Base-by-base conservation (phyloP, 495 filamentous ascomycete species). In the Talaromyces nanjingensis region DNA sequence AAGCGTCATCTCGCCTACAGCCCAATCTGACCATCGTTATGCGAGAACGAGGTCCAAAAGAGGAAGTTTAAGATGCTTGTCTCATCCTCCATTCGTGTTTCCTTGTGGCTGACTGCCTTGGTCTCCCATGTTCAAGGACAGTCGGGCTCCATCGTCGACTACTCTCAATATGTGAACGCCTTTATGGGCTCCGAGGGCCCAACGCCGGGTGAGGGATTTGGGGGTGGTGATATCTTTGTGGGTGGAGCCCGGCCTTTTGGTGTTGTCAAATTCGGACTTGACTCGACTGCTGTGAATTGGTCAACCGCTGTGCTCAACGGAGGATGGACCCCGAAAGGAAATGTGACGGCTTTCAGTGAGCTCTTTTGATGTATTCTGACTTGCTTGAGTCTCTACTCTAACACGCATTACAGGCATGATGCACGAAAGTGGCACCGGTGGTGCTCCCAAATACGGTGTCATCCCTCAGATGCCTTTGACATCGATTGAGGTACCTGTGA, bases 371-470 rank as follows among this genome's bases (percentile, higher is more conserved):
- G 37, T 16, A 4, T 16, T 42, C 37, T 42, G 37, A 42, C 37
- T 0, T 42, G 14, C 14, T 42, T 0, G 14, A 16, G 37, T 42
- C 37, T n/a, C 2, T 16, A 5, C 12, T 16, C 37, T 42, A 6
- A 42, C 16, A 16, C 14, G 12, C 0, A 42, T 16, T 31, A 37
- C 42, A 69, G 69, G 76, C 34, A 80, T 89, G 79, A 84, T 89
- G 77, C 87, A 90, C 69, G 87, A 90, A 70, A 85, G 81, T 63
- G 87, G 87, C 3, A 90, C 85, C 18, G 87, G 87, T 16, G 87
- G 87, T 24, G 83, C 83, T 11, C 86, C 87, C 0, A 89, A 89
- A 72, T 90, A 89, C 67, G 87, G 87, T 1, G 78, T 87, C 7
- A 83, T 89, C 27, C 75, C 82, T 12, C 87, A 90, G 71, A 83